Evolutionary conservation across 805 yeast genomes (phyloP).

Genomic region (Ogataea neopini): DNA sequence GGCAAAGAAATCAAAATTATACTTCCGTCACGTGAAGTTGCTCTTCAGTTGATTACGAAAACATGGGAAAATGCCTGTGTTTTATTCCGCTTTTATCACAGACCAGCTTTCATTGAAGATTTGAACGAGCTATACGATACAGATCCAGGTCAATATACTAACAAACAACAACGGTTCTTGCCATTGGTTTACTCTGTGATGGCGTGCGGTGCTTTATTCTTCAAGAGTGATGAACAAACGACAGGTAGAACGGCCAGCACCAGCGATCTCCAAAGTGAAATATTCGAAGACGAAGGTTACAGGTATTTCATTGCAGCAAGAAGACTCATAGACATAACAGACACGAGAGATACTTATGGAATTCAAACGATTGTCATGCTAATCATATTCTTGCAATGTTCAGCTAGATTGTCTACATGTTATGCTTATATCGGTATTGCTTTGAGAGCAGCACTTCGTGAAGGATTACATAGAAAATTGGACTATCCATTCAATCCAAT

Average conservation of each 20-base stretch:
- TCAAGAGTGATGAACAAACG: constrained; percentile 48
- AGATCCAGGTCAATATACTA: constrained; percentile 70
- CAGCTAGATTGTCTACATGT: constrained; percentile 84
- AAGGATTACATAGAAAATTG: constrained; percentile 79
- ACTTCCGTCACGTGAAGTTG: constrained; percentile 73
- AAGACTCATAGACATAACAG: constrained; percentile 76
- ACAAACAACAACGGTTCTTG: constrained; percentile 70
- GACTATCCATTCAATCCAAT: constrained; percentile 67
- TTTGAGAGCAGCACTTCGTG: constrained; percentile 74
- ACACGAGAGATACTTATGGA: constrained; percentile 77
- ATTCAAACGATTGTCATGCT: constrained; percentile 87
- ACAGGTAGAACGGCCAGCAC: constrained; percentile 23
- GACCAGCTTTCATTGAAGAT: constrained; percentile 77
- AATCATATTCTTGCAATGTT: constrained; percentile 81
- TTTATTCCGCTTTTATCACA: constrained; percentile 78
- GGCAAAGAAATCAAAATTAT: constrained; percentile 61
- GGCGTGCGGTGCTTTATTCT: constrained; percentile 84
- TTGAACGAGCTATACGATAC: constrained; percentile 74
- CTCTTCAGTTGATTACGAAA: constrained; percentile 66
- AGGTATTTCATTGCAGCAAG: constrained; percentile 80
- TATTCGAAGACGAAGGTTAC: constrained; percentile 73
- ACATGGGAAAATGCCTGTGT: constrained; percentile 89
- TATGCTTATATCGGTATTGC: constrained; percentile 91
- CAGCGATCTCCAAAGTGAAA: constrained; percentile 33
- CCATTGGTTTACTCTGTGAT: constrained; percentile 84